Percentiles rank a stretch among this genome's conserved stretches.
These are phyloP conservation scores for Yarrowia alimentaria DNA, from an alignment of 805 yeast species.

Conservation along the genomic window DNA sequence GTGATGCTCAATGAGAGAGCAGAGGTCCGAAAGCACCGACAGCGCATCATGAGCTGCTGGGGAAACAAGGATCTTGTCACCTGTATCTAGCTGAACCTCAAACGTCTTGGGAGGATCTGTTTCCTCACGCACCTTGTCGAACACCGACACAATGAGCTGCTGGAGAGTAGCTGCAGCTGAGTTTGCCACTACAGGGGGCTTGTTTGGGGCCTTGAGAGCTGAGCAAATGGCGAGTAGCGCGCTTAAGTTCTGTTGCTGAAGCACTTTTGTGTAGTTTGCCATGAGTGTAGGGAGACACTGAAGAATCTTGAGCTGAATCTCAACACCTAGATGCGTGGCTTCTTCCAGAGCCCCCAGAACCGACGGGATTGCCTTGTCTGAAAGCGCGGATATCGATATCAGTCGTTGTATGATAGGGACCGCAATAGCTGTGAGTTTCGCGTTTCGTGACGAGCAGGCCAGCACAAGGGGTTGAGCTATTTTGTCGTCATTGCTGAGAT, in stretches of 20 bases:
- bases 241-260: conserved; percentile 56
- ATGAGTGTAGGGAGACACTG: conserved; percentile 78
- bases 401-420: conserved; percentile 68
- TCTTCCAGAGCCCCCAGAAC: conserved; percentile 68
- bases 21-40: conserved; percentile 68
- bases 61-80: conserved; percentile 48
- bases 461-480: conserved; percentile 67
- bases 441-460: conserved; percentile 72
- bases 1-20: conserved; percentile 60
- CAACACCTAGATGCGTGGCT: conserved; percentile 72
- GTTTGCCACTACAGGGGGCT: conserved; percentile 73
- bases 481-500: conserved; percentile 48
- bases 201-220: conserved; percentile 63
- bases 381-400: conserved; percentile 54
- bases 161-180: conserved; percentile 93
- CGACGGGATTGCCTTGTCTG: conserved; percentile 49
- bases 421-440: conserved; percentile 68
- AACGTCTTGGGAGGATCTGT: conserved; percentile 32
- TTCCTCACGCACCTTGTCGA: conserved; percentile 59
- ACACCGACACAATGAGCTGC: conserved; percentile 74
- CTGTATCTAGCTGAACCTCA: conserved; percentile 48
- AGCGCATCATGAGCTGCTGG: conserved; percentile 66
- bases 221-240: conserved; percentile 68
- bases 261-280: conserved; percentile 56
- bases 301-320: conserved; percentile 79